A percentile compares a stretch with the other conserved stretches of the same genome.
Evolutionary conservation across 1,284 basidiomycete genomes (phyloP).

Genomic region (Tilletia walkeri): DNA sequence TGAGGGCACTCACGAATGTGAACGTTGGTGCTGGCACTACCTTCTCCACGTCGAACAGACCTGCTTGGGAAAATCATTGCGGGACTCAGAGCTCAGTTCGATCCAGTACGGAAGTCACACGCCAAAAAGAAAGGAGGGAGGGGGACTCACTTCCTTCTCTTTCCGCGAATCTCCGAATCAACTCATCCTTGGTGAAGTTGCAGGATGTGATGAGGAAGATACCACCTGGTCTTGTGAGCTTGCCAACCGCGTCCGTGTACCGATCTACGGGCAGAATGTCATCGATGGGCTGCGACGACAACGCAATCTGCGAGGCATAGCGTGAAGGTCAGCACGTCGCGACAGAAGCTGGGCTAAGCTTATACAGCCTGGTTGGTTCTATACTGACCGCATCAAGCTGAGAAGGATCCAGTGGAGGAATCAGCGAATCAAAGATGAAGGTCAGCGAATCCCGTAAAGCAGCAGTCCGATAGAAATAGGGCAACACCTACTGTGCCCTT

Average conservation of each 20-base stretch:
- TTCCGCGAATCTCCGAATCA: constrained; percentile 64
- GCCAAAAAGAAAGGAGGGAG: background rate
- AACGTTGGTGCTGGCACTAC: constrained; percentile 45
- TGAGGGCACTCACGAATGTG: constrained; percentile 33
- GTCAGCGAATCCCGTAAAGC: too few species aligned
- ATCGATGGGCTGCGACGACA: constrained; percentile 66
- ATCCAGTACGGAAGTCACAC: too few species aligned
- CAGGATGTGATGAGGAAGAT: constrained; percentile 78
- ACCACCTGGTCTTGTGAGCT: constrained; percentile 67
- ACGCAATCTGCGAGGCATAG: constrained; percentile 63
- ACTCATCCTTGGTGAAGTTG: constrained; percentile 82
- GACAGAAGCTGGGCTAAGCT: too few species aligned
- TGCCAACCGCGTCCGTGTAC: constrained; percentile 67
- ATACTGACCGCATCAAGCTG: constrained; percentile 70
- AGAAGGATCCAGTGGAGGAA: constrained; percentile 54
- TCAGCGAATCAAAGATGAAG: too few species aligned
- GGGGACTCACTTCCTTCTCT: constrained; percentile 19
- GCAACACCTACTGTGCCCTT: constrained; percentile 45
- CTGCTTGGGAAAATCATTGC: background rate
- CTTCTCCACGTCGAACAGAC: constrained; percentile 32
- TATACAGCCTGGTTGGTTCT: background rate
- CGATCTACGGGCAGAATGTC: constrained; percentile 63
- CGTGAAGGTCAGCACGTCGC: background rate
- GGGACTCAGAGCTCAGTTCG: constrained; percentile 11
- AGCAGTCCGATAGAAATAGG: background rate